Base-by-base conservation (phyloP, 805 yeast genomes). In the Candida coquimbonensis region DNA sequence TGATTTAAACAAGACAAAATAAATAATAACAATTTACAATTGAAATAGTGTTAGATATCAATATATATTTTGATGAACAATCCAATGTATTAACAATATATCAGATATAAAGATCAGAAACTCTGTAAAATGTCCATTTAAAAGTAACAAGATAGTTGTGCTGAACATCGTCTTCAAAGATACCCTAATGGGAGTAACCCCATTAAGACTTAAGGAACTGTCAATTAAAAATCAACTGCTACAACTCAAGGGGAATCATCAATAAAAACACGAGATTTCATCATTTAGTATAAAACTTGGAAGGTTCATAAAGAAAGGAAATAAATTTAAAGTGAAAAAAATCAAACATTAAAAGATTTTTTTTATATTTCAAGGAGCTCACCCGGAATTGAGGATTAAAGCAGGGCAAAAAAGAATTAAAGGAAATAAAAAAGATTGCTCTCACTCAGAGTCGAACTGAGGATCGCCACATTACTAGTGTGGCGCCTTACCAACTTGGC, bases 401-500 rank as follows among this genome's bases (percentile, higher is more conserved):
- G 7, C 7, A 21, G 24, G 24, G 24, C n/a, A n/a, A n/a, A n/a
- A n/a, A n/a, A n/a, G n/a, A n/a, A n/a, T n/a, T n/a, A n/a, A n/a
- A n/a, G n/a, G n/a, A n/a, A n/a, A n/a, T n/a, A n/a, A 33, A 27
- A 31, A 39, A 62, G 59, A 49, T 29, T 74, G 80, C 81, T 78
- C 71, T 78, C 75, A 77, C 76, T 79, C 81, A 77, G 82, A 77
- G 68, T 77, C 76, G 83, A 77, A 77, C 83, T 77, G 81, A 80
- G 79, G 85, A 80, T 80, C 84, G 80, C 78, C 74, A 80, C 86
- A 80, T 79, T 80, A 80, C 84, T 79, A 80, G 85, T 80, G 84
- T 80, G 73, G 78, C 85, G 86, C 86, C 82, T 81, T 79, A 80
- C 85, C 86, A 78, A 68, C 75, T 72, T 70, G 75, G 75, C 75